Evolutionary conservation across 257 asterid species (phyloP).

Genomic region (Mitragyna speciosa): DNA sequence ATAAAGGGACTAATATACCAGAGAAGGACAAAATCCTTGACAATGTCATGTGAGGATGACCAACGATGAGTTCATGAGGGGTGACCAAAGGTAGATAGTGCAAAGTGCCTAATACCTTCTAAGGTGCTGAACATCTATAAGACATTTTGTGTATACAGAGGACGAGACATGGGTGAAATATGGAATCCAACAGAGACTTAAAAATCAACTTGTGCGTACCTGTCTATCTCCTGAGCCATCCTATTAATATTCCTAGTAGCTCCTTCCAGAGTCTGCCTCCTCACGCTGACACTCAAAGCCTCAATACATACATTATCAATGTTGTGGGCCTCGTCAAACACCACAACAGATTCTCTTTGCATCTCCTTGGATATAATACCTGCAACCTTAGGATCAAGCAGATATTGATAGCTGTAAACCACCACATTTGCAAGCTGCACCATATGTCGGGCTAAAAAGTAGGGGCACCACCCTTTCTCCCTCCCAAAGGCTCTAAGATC

Average conservation of each 20-base stretch:
- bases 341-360: constrained; percentile 96
- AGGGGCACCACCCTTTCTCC: constrained; percentile 94
- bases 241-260: constrained; percentile 82
- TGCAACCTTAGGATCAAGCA: constrained; percentile 98
- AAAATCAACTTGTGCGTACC: constrained; percentile 44
- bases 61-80: too few relatives aligned
- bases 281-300: constrained; percentile 93
- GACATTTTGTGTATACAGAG: not conserved
- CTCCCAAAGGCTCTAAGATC: constrained; percentile 82
- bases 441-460: constrained; percentile 88
- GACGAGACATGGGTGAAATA: not conserved
- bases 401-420: constrained; percentile 93
- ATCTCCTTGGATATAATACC: constrained; percentile 95
- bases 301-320: constrained; percentile 97
- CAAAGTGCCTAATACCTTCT: not conserved
- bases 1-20: not conserved
- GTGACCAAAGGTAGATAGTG: too few relatives aligned
- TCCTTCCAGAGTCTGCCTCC: constrained; percentile 96
- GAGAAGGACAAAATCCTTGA: not conserved
- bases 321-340: constrained; percentile 98
- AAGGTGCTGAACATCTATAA: not conserved
- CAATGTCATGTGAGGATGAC: too few relatives aligned
- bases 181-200: constrained; percentile 2
- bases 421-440: constrained; percentile 95
- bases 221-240: constrained; percentile 90